A percentile compares a stretch with the other conserved stretches of the same genome.
These are phyloP conservation scores for Fusarium subglutinans DNA, from an alignment of 2,329 filamentous ascomycete genomes.

Conservation along the genomic window DNA sequence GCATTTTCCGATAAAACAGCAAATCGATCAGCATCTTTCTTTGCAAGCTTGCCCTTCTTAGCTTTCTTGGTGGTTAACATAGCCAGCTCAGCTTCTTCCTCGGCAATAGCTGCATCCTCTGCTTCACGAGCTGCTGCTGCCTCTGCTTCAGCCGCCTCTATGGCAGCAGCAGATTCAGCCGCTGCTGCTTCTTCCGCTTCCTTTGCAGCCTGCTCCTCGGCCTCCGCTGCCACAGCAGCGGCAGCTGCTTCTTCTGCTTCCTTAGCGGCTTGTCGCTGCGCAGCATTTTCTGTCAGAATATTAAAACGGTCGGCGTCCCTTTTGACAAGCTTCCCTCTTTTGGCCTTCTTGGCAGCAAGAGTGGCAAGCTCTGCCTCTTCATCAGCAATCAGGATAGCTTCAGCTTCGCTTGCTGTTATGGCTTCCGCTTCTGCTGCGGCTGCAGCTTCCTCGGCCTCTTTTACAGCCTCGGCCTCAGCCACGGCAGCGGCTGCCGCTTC, in stretches of 20 bases:
- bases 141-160: slow-evolving; percentile 24
- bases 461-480: slow-evolving; percentile 13
- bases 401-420: slow-evolving; percentile 26
- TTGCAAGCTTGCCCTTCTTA: slow-evolving; percentile 26
- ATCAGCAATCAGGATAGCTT: slow-evolving; percentile 22
- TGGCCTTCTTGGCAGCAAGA: slow-evolving; percentile 35
- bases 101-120: slow-evolving; percentile 11
- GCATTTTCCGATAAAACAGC: slow-evolving; percentile 22
- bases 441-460: slow-evolving; percentile 15
- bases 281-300: slow-evolving; percentile 35
- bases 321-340: slow-evolving; percentile 35
- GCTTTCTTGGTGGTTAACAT: slow-evolving; percentile 26
- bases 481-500: slow-evolving; percentile 39
- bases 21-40: slow-evolving; percentile 32
- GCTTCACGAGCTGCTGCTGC: slow-evolving; percentile 27
- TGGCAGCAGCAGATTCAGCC: background rate
- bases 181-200: slow-evolving; percentile 43
- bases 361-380: slow-evolving; percentile 37
- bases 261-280: slow-evolving; percentile 31
- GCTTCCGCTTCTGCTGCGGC: slow-evolving; percentile 28
- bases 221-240: slow-evolving; percentile 11
- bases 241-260: slow-evolving; percentile 41
- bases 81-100: slow-evolving; percentile 32
- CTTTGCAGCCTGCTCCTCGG: slow-evolving; percentile 25
- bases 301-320: slow-evolving; percentile 37